Evolutionary conservation across 1,139 yeast genomes (phyloP).

Genomic region (Meyerozyma athensensis): DNA sequence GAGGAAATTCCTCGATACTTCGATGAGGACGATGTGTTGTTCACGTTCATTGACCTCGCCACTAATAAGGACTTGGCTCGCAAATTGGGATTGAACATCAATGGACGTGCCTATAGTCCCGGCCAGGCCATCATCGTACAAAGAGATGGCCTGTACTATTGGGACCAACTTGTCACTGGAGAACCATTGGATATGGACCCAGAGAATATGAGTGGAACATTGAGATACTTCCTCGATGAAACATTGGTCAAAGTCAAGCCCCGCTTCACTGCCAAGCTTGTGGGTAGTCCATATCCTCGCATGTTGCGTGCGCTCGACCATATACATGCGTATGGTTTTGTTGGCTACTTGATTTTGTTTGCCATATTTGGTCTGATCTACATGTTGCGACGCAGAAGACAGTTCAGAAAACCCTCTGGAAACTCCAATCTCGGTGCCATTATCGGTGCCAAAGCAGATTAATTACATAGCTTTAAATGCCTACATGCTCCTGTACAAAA

Average conservation of each 20-base stretch:
- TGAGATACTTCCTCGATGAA: conserved; percentile 31
- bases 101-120: conserved; percentile 14
- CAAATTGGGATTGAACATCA: conserved; percentile 38
- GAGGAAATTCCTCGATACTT: conserved; percentile 44
- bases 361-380: conserved; percentile 4
- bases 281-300: conserved; percentile 42
- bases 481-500: not conserved
- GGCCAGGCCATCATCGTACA: conserved; percentile 12
- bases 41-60: conserved; percentile 51
- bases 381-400: not conserved
- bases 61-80: conserved; percentile 27
- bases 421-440: not conserved
- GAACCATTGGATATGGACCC: conserved; percentile 28
- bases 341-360: conserved; percentile 36
- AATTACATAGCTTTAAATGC: not conserved
- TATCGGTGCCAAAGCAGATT: conserved; percentile 2
- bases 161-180: conserved; percentile 29
- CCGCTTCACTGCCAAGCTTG: conserved; percentile 20
- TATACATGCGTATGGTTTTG: conserved; percentile 40
- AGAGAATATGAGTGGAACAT: conserved; percentile 20
- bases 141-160: conserved; percentile 28
- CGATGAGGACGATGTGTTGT: conserved; percentile 38
- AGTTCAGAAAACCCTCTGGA: not conserved
- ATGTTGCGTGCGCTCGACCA: conserved; percentile 37
- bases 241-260: conserved; percentile 13